phyloP scores from a whole-genome alignment of 306 rosid species.

The Luffa aegyptiaca region DNA sequence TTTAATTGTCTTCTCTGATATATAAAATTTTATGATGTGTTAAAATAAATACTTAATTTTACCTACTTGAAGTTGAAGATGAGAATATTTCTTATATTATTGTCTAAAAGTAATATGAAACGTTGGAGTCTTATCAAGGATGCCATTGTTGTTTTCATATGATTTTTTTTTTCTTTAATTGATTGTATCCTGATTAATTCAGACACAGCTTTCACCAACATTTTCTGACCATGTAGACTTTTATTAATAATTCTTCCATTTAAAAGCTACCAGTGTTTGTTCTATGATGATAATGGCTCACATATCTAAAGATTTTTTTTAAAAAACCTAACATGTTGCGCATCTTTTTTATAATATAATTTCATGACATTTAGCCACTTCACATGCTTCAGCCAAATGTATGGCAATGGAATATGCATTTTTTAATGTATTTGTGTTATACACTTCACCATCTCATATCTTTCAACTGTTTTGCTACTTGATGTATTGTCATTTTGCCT shows the following conservation, averaged over 20 bases:
- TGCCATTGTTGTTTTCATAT: background rate
- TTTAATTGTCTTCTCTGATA: background rate
- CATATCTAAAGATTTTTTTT: background rate
- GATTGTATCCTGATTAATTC: background rate
- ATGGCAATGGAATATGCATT: background rate
- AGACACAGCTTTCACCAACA: background rate
- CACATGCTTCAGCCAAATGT: background rate
- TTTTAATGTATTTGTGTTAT: background rate
- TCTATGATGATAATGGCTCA: no score
- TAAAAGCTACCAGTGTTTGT: no score
- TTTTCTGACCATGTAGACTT: background rate
- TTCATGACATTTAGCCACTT: background rate
- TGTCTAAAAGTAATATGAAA: background rate
- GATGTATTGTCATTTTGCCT: background rate
- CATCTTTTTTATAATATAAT: background rate
- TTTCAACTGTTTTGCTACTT: background rate
- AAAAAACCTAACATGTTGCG: background rate
- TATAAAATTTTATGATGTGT: background rate
- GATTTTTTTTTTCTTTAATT: background rate
- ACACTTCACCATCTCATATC: background rate
- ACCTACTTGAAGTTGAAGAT: background rate
- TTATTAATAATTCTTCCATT: background rate
- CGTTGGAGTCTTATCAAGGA: background rate
- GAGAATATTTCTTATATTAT: background rate
- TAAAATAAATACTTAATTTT: background rate